phyloP scores from a whole-genome alignment of 306 rosid species.

The Cicer cuneatum region DNA sequence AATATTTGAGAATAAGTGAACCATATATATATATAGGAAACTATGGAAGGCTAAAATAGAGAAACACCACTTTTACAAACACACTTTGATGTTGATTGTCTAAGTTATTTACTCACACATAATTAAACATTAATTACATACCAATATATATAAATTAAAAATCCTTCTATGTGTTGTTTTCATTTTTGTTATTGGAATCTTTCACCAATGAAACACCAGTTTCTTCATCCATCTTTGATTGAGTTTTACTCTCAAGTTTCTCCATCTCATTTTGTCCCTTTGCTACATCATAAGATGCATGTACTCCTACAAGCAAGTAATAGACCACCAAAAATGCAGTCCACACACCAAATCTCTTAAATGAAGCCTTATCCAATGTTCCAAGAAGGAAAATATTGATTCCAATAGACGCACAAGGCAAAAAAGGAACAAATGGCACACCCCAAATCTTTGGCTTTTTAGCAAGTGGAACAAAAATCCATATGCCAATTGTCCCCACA shows the following conservation, averaged over 20 bases:
- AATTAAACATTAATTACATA: background rate
- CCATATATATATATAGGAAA: no score
- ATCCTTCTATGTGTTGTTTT: background rate
- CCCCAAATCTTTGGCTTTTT: conserved; percentile 76
- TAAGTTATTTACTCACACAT: background rate
- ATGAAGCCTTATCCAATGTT: conserved; percentile 66
- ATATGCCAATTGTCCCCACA: conserved; percentile 57
- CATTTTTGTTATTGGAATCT: background rate
- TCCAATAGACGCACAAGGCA: conserved; percentile 68
- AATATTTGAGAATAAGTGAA: no score
- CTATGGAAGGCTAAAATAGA: background rate
- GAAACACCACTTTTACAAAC: conserved; percentile 10
- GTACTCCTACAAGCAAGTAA: conserved; percentile 66
- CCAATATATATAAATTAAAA: background rate
- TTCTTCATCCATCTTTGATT: conserved; percentile 47
- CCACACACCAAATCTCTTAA: conserved; percentile 64
- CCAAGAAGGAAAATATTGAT: conserved; percentile 81
- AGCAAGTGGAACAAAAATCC: conserved; percentile 61
- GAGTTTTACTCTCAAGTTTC: background rate
- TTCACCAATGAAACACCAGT: conserved; percentile 4
- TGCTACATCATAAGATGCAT: conserved; percentile 69
- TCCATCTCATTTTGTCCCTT: conserved; percentile 37
- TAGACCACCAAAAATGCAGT: conserved; percentile 52
- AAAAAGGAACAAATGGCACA: conserved; percentile 71
- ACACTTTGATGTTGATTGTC: background rate